Conservation (phyloP, 75 land plant species). For the Chamaecyparis obtusa region DNA sequence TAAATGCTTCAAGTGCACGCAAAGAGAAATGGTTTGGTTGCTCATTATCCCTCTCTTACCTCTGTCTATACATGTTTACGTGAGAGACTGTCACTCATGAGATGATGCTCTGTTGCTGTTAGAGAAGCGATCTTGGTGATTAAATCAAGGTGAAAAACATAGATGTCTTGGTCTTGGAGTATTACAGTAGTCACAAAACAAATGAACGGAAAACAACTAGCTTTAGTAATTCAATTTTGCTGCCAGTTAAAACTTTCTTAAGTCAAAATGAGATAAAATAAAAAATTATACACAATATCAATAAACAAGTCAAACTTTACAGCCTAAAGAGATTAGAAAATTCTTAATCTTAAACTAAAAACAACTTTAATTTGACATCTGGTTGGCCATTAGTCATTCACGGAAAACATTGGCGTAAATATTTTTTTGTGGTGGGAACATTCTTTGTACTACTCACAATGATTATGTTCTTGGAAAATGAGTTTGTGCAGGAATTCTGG, state of each 20-base stretch:
- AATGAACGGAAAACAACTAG: neutral
- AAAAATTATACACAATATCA: neutral
- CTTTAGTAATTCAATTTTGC: neutral
- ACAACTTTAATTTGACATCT: neutral
- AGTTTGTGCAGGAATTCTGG: neutral
- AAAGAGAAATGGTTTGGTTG: too few species aligned
- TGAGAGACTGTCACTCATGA: neutral
- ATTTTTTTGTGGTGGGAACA: neutral
- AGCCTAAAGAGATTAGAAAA: neutral
- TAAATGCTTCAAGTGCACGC: too few species aligned
- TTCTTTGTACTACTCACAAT: neutral
- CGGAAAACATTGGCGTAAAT: neutral
- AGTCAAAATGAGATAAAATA: too few species aligned
- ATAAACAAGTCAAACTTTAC: neutral
- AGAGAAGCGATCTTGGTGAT: neutral
- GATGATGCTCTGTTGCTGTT: neutral
- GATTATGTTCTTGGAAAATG: neutral
- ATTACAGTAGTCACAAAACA: neutral
- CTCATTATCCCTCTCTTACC: too few species aligned
- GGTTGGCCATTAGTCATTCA: neutral
- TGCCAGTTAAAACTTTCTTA: neutral
- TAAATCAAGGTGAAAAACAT: neutral
- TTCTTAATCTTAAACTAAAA: too few species aligned
- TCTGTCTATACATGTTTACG: too few species aligned
- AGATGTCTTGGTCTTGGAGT: neutral